Evolutionary conservation across 148 eudicot genomes (phyloP).

Genomic region (Rhododendron henanense): DNA sequence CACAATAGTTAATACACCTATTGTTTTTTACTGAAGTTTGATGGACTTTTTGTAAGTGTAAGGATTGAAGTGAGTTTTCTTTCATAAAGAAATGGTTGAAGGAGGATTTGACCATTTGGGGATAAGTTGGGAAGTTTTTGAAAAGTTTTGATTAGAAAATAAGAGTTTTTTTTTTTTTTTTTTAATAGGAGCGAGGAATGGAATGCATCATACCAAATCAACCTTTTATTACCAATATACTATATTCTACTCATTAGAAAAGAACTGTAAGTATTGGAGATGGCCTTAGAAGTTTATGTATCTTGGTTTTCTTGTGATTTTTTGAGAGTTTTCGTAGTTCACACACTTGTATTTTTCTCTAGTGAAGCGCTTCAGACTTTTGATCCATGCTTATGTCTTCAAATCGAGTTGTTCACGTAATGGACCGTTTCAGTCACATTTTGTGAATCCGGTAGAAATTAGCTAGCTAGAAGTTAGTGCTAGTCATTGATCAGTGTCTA

Average conservation of each 20-base stretch:
- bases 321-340: not conserved
- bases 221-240: not conserved
- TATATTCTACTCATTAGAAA: not conserved
- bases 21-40: not conserved
- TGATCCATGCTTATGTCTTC: not conserved
- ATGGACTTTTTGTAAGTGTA: not conserved
- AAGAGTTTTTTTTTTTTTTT: too few species aligned
- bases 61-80: not conserved
- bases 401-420: not conserved
- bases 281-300: not conserved
- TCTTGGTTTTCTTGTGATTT: not conserved
- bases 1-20: not conserved
- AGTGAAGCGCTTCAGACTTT: not conserved
- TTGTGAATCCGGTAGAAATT: not conserved
- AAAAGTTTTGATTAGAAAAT: not conserved
- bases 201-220: not conserved
- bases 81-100: not conserved
- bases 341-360: not conserved
- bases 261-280: not conserved
- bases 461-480: not conserved
- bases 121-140: not conserved
- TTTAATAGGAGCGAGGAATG: too few species aligned
- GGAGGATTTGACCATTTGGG: not conserved
- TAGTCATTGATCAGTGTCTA: not conserved
- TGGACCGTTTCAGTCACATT: not conserved